A percentile compares a stretch with the other conserved stretches of the same genome.
phyloP scores from a whole-genome alignment of 2,329 filamentous ascomycete genomes.

The Monosporascus cannonballus region DNA sequence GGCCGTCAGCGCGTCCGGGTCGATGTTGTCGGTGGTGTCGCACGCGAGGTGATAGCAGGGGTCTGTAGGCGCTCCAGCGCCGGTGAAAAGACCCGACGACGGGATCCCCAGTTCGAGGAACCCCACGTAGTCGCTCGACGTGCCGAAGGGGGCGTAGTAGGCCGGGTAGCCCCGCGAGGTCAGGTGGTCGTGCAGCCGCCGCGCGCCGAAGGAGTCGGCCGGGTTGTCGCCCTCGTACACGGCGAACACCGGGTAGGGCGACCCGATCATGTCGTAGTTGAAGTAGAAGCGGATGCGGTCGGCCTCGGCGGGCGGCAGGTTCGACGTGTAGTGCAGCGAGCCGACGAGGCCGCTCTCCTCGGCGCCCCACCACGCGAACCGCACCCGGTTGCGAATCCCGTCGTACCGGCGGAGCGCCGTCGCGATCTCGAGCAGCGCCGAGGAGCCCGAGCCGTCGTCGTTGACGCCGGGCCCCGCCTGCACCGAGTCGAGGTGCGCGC shows the following conservation, averaged over 20 bases:
- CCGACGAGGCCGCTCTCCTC: constrained; percentile 39
- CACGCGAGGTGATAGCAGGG: constrained; percentile 34
- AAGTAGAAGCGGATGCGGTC: constrained; percentile 60
- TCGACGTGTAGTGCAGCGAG: constrained; percentile 33
- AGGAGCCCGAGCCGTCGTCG: constrained; percentile 34
- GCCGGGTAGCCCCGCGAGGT: constrained; percentile 27
- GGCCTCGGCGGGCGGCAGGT: constrained; percentile 29
- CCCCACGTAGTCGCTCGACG: constrained; percentile 34
- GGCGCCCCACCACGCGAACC: constrained; percentile 37
- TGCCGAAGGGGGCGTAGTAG: constrained; percentile 29
- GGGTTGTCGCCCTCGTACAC: constrained; percentile 31
- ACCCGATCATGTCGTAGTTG: constrained; percentile 67
- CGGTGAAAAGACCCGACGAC: constrained; percentile 34
- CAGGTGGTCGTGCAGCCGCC: constrained; percentile 29
- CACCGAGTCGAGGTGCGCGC: constrained; percentile 35
- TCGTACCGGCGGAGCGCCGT: constrained; percentile 27
- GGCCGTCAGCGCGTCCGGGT: constrained; percentile 32
- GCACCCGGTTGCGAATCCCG: constrained; percentile 36
- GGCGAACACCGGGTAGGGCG: constrained; percentile 30
- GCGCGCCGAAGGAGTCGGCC: constrained; percentile 30
- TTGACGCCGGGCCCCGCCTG: constrained; percentile 35
- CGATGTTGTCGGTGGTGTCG: constrained; percentile 34
- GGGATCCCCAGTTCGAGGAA: constrained; percentile 35
- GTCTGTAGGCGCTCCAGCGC: constrained; percentile 29
- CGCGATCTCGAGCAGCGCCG: constrained; percentile 32